Base-by-base conservation (phyloP, 768 basidiomycete genomes). In the Tulasnella sp. region DNA sequence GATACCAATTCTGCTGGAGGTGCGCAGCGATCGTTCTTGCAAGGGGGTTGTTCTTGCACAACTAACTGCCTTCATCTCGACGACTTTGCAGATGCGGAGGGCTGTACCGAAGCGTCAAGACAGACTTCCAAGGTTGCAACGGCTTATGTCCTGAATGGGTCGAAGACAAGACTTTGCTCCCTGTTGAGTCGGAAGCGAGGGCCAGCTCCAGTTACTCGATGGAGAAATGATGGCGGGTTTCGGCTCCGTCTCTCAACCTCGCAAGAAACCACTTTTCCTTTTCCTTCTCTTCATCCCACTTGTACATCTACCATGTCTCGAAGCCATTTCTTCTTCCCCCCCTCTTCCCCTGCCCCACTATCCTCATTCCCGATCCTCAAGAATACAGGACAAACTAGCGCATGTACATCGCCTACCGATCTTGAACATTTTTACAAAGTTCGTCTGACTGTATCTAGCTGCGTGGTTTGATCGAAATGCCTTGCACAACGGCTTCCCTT, bases 1-100 rank as follows among this genome's bases (percentile, higher is more conserved):
- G 57, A 29, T 61, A 61, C 23, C 57, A 61, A 15, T 61, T 61
- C 57, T 61, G 57, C 57, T 61, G 57, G 57, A 61, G 57, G 57
- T 61, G 11, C 23, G 57, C 4, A 48, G 46, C 16, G 16, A 29
- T n/a, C 11, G 23, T 61, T 0, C 9, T 26, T 26, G 0, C 23
- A 29, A 23, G 29, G 18, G n/a, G 57, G 9, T 6, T 6, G 35
- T 55, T 55, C 7, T 55, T 18, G 4, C 57, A 29, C 46, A 16
- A 16, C 46, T 48, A 15, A 61, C n/a, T 26, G 5, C n/a, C 6
- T 61, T 61, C 5, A 29, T 61, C 29, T 61, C n/a, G 29, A 61
- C 7, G 5, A 11, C 57, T 55, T 55, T 26, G 23, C 57, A 61
- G 57, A 26, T 61, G 57, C n/a, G 57, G 57, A 16, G 57, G 57